Evolutionary conservation across 805 yeast species (phyloP).

Genomic region (Ogataea nonfermentans): DNA sequence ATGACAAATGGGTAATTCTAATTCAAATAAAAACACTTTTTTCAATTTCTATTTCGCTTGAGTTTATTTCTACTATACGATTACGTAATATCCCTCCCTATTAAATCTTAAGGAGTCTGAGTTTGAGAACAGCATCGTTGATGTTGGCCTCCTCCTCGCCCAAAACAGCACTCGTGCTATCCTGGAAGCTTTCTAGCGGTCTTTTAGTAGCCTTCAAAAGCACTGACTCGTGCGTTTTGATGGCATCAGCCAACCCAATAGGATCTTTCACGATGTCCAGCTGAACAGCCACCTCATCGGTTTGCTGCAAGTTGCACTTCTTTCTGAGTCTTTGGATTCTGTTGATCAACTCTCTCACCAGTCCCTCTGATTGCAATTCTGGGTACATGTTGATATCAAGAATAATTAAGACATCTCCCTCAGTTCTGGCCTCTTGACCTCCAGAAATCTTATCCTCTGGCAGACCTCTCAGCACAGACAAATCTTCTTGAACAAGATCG

Average conservation of each 20-base stretch:
- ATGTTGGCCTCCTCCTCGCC: constrained; percentile 86
- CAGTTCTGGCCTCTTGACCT: constrained; percentile 86
- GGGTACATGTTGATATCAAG: constrained; percentile 85
- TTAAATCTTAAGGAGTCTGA: constrained; percentile 72
- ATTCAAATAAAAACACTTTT: neutral
- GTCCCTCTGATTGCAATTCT: constrained; percentile 88
- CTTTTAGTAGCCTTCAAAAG: constrained; percentile 75
- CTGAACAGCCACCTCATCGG: constrained; percentile 91
- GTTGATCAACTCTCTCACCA: constrained; percentile 94
- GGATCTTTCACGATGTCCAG: constrained; percentile 70
- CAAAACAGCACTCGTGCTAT: constrained; percentile 50
- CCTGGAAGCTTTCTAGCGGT: constrained; percentile 49
- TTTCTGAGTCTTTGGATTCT: constrained; percentile 97
- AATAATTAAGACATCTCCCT: constrained; percentile 84
- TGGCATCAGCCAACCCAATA: constrained; percentile 58
- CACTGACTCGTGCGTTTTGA: constrained; percentile 63
- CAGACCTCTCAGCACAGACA: constrained; percentile 85
- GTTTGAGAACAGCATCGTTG: constrained; percentile 74
- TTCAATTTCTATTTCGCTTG: neutral
- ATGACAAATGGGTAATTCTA: constrained; percentile 11
- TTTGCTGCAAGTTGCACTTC: constrained; percentile 91
- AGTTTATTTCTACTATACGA: neutral
- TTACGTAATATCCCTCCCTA: constrained; percentile 9
- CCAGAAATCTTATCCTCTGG: constrained; percentile 61
- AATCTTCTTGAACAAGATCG: constrained; percentile 80